Percentiles rank a stretch among this genome's conserved stretches.
phyloP scores from a whole-genome alignment of 2,329 filamentous ascomycete species.

The Ustilaginoidea virens region DNA sequence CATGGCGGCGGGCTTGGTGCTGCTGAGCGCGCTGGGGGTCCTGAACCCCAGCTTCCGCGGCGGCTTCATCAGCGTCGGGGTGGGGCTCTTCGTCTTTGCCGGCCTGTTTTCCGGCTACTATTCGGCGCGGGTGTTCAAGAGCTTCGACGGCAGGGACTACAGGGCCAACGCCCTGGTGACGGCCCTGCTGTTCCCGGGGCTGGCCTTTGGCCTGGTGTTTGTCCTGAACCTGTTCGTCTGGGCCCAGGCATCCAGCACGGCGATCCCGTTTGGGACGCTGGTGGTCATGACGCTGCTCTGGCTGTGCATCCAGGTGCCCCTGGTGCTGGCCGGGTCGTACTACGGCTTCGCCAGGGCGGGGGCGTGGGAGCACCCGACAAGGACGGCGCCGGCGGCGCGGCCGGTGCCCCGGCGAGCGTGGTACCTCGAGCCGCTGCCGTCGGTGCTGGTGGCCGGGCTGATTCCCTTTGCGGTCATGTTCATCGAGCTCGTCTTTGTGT shows the following conservation, averaged over 20 bases:
- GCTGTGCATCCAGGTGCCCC: conserved; percentile 73
- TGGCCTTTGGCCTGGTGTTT: conserved; percentile 61
- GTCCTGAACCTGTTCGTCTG: conserved; percentile 80
- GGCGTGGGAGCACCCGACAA: conserved; percentile 69
- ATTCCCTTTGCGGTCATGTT: conserved; percentile 80
- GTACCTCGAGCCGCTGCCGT: conserved; percentile 51
- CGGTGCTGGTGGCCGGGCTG: conserved; percentile 57
- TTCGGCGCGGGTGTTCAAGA: conserved; percentile 69
- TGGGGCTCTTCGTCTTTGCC: conserved; percentile 71
- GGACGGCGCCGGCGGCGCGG: conserved; percentile 54
- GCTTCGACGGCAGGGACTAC: conserved; percentile 63
- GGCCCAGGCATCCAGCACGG: conserved; percentile 78
- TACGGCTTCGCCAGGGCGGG: conserved; percentile 53
- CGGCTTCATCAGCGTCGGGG: conserved; percentile 71
- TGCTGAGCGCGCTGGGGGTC: conserved; percentile 60
- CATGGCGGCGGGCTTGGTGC: conserved; percentile 58
- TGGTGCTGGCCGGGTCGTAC: conserved; percentile 70
- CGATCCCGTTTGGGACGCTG: conserved; percentile 69
- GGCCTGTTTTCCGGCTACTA: conserved; percentile 80
- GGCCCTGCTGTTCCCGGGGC: conserved; percentile 61
- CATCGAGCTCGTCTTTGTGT: conserved; percentile 75
- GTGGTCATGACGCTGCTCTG: conserved; percentile 59
- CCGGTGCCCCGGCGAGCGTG: conserved; percentile 62
- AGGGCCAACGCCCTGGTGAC: conserved; percentile 64
- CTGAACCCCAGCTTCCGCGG: conserved; percentile 82